Percentiles rank a stretch among this genome's conserved stretches.
phyloP scores from a whole-genome alignment of 345 rosid species.

The Balakata baccata region DNA sequence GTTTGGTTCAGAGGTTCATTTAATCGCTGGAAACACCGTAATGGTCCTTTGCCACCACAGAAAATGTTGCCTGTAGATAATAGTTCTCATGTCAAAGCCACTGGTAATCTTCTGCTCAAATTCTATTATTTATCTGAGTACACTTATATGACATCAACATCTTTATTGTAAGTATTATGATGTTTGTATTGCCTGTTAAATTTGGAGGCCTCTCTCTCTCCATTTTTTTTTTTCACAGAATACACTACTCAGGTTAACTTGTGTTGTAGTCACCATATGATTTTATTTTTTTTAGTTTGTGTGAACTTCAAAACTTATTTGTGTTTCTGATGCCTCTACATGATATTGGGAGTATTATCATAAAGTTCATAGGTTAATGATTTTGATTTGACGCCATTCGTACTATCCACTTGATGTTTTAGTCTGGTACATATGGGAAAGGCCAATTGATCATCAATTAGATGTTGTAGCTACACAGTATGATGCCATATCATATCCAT shows the following conservation, averaged over 20 bases:
- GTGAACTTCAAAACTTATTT: background rate
- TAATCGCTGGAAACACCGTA: constrained; percentile 84
- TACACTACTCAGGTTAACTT: background rate
- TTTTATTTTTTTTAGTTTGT: constrained; percentile 2
- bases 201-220: constrained; percentile 1
- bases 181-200: constrained; percentile 6
- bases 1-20: constrained; percentile 92
- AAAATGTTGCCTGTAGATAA: constrained; percentile 63
- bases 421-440: background rate
- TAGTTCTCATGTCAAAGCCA: constrained; percentile 55
- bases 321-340: background rate
- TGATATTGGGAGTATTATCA: background rate
- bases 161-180: background rate
- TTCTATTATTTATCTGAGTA: background rate
- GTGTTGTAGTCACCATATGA: background rate
- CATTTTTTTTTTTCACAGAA: background rate
- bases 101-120: constrained; percentile 42
- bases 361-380: too few relatives aligned
- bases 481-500: background rate
- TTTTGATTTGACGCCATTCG: too few relatives aligned
- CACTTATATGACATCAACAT: background rate
- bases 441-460: background rate
- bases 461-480: background rate
- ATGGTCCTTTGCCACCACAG: constrained; percentile 76
- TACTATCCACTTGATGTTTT: too few relatives aligned